Evolutionary conservation across 2,329 filamentous ascomycete species (phyloP).

Genomic region (Cladosporium sp.): DNA sequence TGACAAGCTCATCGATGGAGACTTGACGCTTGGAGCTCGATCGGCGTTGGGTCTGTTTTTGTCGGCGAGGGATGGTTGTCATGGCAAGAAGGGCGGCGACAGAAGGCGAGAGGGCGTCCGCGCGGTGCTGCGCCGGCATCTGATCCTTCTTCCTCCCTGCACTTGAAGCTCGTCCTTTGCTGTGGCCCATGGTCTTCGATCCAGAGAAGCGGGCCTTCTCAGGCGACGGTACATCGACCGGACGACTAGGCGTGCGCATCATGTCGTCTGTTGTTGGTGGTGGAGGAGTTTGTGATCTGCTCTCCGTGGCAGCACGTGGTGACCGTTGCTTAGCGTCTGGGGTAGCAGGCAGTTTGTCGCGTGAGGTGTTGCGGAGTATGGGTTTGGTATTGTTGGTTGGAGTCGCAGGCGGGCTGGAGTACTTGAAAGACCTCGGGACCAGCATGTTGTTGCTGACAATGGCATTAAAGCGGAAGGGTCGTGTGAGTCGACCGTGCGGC

Average conservation of each 20-base stretch:
- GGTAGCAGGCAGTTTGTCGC: background rate
- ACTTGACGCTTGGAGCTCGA: conserved; percentile 45
- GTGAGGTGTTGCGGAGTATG: conserved; percentile 9
- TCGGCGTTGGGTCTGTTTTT: conserved; percentile 43
- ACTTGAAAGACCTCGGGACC: conserved; percentile 50
- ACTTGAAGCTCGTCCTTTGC: background rate
- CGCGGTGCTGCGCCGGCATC: conserved; percentile 24
- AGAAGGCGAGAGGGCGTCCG: conserved; percentile 54
- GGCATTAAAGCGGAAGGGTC: conserved; percentile 20
- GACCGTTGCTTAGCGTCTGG: background rate
- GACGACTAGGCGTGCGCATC: conserved; percentile 23
- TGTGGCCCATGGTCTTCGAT: conserved; percentile 18
- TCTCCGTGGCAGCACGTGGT: background rate
- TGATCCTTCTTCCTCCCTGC: conserved; percentile 5
- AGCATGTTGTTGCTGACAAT: conserved; percentile 40
- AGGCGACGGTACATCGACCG: conserved; percentile 27
- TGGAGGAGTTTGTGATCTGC: conserved; percentile 11
- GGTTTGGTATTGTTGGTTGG: conserved; percentile 23
- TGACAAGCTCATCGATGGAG: conserved; percentile 60
- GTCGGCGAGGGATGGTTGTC: conserved; percentile 58
- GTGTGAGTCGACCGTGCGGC: conserved; percentile 20
- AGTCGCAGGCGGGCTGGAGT: conserved; percentile 40
- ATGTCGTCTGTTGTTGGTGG: conserved; percentile 21
- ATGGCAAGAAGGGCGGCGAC: conserved; percentile 61
- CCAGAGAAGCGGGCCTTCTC: conserved; percentile 21